Percentiles rank a stretch among this genome's conserved stretches.
These are phyloP conservation scores for Tremella mesenterica DNA, from an alignment of 768 basidiomycete genomes.

Conservation along the genomic window DNA sequence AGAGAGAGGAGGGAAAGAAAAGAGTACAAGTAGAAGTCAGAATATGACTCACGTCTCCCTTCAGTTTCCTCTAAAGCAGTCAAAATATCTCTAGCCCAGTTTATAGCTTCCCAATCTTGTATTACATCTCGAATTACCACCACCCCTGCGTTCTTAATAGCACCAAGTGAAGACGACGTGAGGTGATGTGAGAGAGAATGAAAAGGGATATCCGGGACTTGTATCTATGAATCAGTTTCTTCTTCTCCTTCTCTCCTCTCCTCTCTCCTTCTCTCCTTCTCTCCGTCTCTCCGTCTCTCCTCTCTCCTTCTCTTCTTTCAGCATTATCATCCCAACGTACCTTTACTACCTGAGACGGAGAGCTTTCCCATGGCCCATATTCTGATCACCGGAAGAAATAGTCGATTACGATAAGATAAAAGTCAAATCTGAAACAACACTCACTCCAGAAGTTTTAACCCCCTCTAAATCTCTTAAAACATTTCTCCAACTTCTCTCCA, in stretches of 20 bases:
- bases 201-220: conserved; percentile 25
- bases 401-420: background rate
- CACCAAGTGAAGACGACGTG: conserved; percentile 1
- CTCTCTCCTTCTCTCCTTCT: too few relatives aligned
- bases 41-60: conserved; percentile 17
- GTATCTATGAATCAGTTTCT: conserved; percentile 10
- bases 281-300: too few relatives aligned
- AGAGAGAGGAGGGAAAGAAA: background rate
- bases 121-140: conserved; percentile 34
- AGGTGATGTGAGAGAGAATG: conserved; percentile 13
- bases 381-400: background rate
- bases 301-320: too few relatives aligned
- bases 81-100: conserved; percentile 18
- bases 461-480: background rate
- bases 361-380: too few relatives aligned
- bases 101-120: conserved; percentile 18
- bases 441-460: background rate
- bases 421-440: too few relatives aligned
- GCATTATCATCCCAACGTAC: too few relatives aligned
- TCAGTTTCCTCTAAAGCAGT: conserved; percentile 8
- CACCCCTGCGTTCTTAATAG: conserved; percentile 16
- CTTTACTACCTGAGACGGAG: too few relatives aligned
- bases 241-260: too few relatives aligned
- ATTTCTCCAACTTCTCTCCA: background rate
- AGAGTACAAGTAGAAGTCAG: background rate